Evolutionary conservation across 2,329 filamentous ascomycete genomes (phyloP), one percentile per base, ranked within the genome.

Genomic region (Neobulgaria alba): DNA sequence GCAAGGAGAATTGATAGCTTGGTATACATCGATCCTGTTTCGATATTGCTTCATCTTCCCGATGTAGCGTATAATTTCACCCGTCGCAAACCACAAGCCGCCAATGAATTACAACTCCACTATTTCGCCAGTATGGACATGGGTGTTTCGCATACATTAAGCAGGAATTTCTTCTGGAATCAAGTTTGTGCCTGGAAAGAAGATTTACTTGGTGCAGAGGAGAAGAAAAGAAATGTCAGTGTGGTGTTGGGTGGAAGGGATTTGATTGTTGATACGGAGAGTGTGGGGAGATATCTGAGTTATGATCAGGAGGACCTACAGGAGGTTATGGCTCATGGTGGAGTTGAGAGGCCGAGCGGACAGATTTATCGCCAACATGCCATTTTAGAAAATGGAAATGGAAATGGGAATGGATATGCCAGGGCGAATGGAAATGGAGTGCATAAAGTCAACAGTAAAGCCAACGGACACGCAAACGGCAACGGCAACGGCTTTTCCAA

Each of bases 51-150:
- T 2, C 75, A 81, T 54, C 66, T 78, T 7, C 75, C 76, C 3
- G 70, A 79, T 47, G 73, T 81, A 7, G 73, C 75, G 2, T 80
- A 75, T 56, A 82, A 80, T 49, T 81, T 81, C 55, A 68, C 68
- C 14, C 62, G 59, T 45, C 55, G 64, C 23, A 56, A 56, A 40
- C 68, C 67, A 14, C 61, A 45, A 50, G 57, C 37, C 40, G 69
- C 75, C n/a, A 77, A 73, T 47, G 75, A 81, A 54, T 66, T 71
- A 49, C 67, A 77, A 41, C 61, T 80, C 1, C 73, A 71, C 50
- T 81, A 77, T 52, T 80, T 79, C 42, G 75, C 70, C 0, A 69
- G 66, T 9, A 73, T 69, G 47, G 75, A 81, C 48, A 72, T 75
- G 51, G 69, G 72, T 33, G 68, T 79, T 7, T 65, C 73, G 7